These are phyloP conservation scores for Biancaea sappan DNA, from an alignment of 306 rosid genomes.

Conservation along the genomic window DNA sequence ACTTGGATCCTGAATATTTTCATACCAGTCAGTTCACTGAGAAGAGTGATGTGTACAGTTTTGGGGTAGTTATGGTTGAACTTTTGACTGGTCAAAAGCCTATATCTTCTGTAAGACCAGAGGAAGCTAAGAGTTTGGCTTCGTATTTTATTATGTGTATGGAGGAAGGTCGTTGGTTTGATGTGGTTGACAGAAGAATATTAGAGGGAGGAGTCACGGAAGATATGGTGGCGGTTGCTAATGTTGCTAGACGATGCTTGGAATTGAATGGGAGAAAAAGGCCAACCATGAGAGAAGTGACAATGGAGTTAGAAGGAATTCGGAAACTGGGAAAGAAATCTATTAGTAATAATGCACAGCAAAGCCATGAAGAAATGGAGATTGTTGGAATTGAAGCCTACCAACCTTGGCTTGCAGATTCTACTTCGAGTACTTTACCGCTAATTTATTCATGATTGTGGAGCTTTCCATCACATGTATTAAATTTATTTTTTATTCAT, in stretches of 20 bases:
- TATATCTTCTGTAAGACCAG: background rate
- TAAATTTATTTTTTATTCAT: too few relatives aligned
- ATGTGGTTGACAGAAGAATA: slow-evolving; percentile 42
- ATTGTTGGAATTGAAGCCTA: background rate
- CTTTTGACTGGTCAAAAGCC: slow-evolving; percentile 35
- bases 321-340: slow-evolving; percentile 6
- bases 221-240: slow-evolving; percentile 40
- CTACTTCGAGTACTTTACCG: too few relatives aligned
- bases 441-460: too few relatives aligned
- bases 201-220: slow-evolving; percentile 31
- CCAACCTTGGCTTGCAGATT: background rate
- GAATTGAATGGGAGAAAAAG: slow-evolving; percentile 49
- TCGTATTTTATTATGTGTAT: slow-evolving; percentile 34
- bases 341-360: background rate
- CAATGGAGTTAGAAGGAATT: slow-evolving; percentile 43
- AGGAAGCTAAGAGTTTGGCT: slow-evolving; percentile 35
- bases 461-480: too few relatives aligned
- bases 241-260: slow-evolving; percentile 50
- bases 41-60: slow-evolving; percentile 39
- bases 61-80: slow-evolving; percentile 40
- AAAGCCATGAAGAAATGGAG: slow-evolving; percentile 23
- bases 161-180: slow-evolving; percentile 33
- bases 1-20: slow-evolving; percentile 42
- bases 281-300: slow-evolving; percentile 57
- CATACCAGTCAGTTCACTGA: slow-evolving; percentile 42